phyloP scores from a whole-genome alignment of 2,329 filamentous ascomycete genomes.

The Aspergillus pseudotamarii region DNA sequence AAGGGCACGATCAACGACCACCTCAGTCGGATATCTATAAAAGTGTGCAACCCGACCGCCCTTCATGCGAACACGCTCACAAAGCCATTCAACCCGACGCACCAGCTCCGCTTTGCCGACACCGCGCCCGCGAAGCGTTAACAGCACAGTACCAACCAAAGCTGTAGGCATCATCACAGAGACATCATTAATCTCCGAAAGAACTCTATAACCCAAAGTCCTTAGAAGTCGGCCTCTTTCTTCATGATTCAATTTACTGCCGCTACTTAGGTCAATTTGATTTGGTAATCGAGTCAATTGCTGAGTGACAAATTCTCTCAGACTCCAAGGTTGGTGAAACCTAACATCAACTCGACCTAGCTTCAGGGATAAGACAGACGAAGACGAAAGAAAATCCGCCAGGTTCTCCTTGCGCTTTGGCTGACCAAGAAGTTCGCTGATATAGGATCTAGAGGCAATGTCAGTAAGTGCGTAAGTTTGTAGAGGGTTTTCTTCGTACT shows the following conservation, averaged over 20 bases:
- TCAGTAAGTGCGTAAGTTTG: slow-evolving; percentile 10
- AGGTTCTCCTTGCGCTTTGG: slow-evolving; percentile 96
- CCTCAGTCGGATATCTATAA: slow-evolving; percentile 73
- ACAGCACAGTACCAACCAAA: slow-evolving; percentile 86
- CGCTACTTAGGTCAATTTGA: slow-evolving; percentile 34
- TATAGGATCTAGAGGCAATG: slow-evolving; percentile 67
- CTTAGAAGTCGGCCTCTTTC: slow-evolving; percentile 74
- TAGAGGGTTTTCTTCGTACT: slow-evolving; percentile 47
- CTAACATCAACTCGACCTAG: slow-evolving; percentile 91
- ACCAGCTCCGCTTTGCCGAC: slow-evolving; percentile 86
- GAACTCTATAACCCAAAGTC: slow-evolving; percentile 86
- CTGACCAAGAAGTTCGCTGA: slow-evolving; percentile 87
- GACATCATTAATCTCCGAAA: slow-evolving; percentile 92
- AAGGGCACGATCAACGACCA: slow-evolving; percentile 84
- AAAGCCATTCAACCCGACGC: slow-evolving; percentile 87
- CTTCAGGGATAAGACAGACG: slow-evolving; percentile 83
- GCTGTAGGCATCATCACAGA: slow-evolving; percentile 98
- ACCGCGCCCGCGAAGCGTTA: slow-evolving; percentile 88
- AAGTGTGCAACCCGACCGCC: slow-evolving; percentile 94
- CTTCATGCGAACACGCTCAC: slow-evolving; percentile 76
- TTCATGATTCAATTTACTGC: slow-evolving; percentile 49
- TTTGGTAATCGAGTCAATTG: slow-evolving; percentile 66
- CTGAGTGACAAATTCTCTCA: slow-evolving; percentile 77
- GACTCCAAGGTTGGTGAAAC: slow-evolving; percentile 95
- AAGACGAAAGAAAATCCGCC: slow-evolving; percentile 82